A percentile compares a stretch with the other conserved stretches of the same genome.
Conservation (phyloP, 1,284 basidiomycete genomes). For the Pseudozyma pruni region DNA sequence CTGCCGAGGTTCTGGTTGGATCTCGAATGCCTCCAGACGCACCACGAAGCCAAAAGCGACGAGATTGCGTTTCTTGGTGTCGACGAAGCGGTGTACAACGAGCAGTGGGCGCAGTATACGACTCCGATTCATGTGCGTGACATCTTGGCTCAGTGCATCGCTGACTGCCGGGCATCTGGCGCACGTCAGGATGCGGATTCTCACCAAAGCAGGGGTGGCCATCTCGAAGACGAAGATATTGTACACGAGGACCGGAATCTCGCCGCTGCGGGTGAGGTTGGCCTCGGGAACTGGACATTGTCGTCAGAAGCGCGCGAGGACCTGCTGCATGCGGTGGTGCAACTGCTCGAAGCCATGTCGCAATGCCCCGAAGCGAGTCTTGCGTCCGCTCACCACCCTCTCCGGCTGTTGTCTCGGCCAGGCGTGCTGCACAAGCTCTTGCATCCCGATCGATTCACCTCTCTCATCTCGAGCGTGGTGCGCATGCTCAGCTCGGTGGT, state of each 20-base stretch:
- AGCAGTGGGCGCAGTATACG: constrained; percentile 1
- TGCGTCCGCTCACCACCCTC: constrained; percentile 12
- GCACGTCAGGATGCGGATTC: background rate
- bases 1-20: constrained; percentile 38
- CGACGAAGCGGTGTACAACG: background rate
- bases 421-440: constrained; percentile 38
- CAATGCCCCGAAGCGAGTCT: constrained; percentile 13
- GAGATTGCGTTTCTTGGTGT: constrained; percentile 20
- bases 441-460: constrained; percentile 24
- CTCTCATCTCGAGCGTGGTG: constrained; percentile 18
- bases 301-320: constrained; percentile 30
- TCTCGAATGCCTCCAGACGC: constrained; percentile 27
- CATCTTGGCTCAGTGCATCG: constrained; percentile 41
- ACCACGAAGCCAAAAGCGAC: constrained; percentile 13
- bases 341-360: constrained; percentile 29
- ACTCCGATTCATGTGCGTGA: constrained; percentile 33
- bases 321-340: constrained; percentile 23
- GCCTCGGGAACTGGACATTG: constrained; percentile 8
- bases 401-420: constrained; percentile 20
- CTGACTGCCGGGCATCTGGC: constrained; percentile 16
- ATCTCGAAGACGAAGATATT: background rate
- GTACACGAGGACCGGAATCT: too few species aligned
- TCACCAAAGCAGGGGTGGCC: background rate
- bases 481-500: constrained; percentile 31
- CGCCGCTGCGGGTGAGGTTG: too few species aligned